Conservation (phyloP, 805 yeast species). For the Pichia kluyveri region DNA sequence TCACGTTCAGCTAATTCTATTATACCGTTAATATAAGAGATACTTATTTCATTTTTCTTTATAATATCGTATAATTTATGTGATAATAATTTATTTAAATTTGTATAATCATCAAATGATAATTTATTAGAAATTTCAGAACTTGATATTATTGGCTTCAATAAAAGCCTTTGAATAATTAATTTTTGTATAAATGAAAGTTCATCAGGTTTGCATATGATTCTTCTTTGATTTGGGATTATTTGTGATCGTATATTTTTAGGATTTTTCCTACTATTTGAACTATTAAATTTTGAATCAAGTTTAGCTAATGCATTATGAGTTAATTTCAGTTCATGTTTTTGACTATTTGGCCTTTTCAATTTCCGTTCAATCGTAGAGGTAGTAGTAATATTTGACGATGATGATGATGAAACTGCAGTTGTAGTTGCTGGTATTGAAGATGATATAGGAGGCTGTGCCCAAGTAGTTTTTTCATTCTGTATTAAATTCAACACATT, state of each 20-base stretch:
- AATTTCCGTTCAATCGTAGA: neutral
- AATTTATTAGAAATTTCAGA: constrained; percentile 12
- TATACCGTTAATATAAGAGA: constrained; percentile 19
- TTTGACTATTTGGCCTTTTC: neutral
- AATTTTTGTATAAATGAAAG: constrained; percentile 37
- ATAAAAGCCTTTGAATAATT: constrained; percentile 45
- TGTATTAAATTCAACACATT: constrained; percentile 6
- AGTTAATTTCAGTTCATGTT: neutral
- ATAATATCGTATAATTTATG: constrained; percentile 40
- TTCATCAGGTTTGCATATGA: neutral
- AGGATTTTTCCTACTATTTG: neutral
- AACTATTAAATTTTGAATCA: neutral
- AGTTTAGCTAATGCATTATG: neutral
- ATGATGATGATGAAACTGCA: neutral
- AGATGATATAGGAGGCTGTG: neutral
- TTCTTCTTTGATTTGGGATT: too few relatives aligned
- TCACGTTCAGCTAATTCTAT: constrained; percentile 25
- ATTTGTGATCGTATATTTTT: too few relatives aligned
- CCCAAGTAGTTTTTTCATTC: neutral
- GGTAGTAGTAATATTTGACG: neutral
- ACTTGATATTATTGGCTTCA: constrained; percentile 41
- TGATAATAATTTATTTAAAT: constrained; percentile 54
- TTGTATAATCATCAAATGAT: constrained; percentile 34
- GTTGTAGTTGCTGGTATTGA: too few relatives aligned
- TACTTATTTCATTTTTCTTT: constrained; percentile 7